phyloP scores from a whole-genome alignment of 768 basidiomycete species.

The Leccinum fibrillosum region DNA sequence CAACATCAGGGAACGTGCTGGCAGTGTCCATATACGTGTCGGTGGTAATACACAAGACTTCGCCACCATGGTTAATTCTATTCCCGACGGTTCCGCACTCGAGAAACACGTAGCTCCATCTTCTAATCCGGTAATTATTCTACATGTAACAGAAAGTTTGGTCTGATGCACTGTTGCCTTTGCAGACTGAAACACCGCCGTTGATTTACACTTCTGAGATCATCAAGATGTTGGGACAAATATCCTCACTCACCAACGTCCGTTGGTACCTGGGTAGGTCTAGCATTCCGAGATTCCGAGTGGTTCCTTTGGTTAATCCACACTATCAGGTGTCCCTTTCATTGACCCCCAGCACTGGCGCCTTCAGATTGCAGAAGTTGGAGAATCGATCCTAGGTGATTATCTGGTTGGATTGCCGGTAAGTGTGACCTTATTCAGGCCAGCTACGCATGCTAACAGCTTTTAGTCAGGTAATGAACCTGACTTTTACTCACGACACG shows the following conservation, averaged over 20 bases:
- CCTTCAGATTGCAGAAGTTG: conserved; percentile 52
- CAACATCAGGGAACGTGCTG: conserved; percentile 61
- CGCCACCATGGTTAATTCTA: conserved; percentile 46
- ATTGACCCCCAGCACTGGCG: conserved; percentile 56
- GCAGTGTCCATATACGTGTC: conserved; percentile 60
- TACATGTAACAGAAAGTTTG: neutral
- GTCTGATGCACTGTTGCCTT: neutral
- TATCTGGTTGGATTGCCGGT: conserved; percentile 54
- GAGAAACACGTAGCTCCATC: conserved; percentile 42
- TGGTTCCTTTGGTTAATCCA: conserved; percentile 7
- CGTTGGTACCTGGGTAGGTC: conserved; percentile 59
- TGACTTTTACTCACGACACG: conserved; percentile 59
- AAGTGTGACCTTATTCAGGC: neutral
- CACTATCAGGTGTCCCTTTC: conserved; percentile 50
- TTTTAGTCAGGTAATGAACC: conserved; percentile 73
- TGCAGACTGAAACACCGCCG: conserved; percentile 25
- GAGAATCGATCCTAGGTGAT: conserved; percentile 60
- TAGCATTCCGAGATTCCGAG: neutral
- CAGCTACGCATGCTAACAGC: neutral
- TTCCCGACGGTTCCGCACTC: conserved; percentile 46
- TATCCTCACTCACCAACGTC: conserved; percentile 54
- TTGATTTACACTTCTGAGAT: conserved; percentile 63
- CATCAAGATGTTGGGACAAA: conserved; percentile 60
- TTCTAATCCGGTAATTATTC: conserved; percentile 37
- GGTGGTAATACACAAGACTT: conserved; percentile 83